phyloP scores from a whole-genome alignment of 1,139 yeast genomes.

The Scheffersomyces cryptocercus region DNA sequence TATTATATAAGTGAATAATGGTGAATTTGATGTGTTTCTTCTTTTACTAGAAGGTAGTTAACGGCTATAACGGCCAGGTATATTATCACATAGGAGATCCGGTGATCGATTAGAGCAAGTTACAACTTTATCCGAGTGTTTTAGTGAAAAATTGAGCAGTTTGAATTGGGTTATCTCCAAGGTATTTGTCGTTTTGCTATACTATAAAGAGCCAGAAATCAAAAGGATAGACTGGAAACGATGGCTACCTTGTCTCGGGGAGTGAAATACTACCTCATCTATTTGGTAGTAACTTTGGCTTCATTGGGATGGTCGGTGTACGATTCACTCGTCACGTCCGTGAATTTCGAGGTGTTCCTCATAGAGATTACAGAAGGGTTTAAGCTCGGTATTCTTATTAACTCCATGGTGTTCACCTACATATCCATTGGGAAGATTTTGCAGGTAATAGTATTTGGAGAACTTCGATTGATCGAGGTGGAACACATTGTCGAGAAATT shows the following conservation, averaged over 20 bases:
- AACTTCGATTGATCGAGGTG: constrained; percentile 68
- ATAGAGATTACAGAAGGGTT: constrained; percentile 38
- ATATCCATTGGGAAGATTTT: constrained; percentile 37
- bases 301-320: constrained; percentile 28
- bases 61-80: too few species aligned
- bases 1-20: too few species aligned
- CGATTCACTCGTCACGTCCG: constrained; percentile 27
- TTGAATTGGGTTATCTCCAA: too few species aligned
- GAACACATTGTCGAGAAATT: constrained; percentile 53
- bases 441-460: constrained; percentile 64
- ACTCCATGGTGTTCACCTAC: constrained; percentile 36
- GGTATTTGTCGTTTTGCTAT: too few species aligned
- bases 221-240: neutral
- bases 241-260: constrained; percentile 3
- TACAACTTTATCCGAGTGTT: too few species aligned
- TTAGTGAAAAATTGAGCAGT: too few species aligned
- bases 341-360: constrained; percentile 28
- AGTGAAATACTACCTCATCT: constrained; percentile 24
- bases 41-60: too few species aligned
- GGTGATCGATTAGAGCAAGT: too few species aligned
- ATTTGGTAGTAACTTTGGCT: constrained; percentile 24
- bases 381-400: constrained; percentile 33
- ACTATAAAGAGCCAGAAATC: too few species aligned
- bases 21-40: too few species aligned
- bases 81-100: too few species aligned